Conservation (phyloP, 306 rosid species). For the Carpinus viminea region DNA sequence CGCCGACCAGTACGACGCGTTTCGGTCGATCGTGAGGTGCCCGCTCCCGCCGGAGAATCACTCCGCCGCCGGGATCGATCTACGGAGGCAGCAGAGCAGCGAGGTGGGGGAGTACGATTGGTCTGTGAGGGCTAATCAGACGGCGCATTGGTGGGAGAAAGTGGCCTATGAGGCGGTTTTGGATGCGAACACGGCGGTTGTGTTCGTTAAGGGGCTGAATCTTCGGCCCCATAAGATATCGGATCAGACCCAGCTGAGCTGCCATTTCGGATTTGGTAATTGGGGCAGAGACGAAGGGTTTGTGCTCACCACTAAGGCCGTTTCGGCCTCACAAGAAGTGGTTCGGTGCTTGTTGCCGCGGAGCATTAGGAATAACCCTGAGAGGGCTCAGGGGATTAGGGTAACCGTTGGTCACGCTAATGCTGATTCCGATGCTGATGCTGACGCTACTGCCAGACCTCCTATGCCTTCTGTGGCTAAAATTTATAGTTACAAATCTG, state of each 20-base stretch:
- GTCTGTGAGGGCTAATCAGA: constrained; percentile 33
- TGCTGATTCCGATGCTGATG: constrained; percentile 33
- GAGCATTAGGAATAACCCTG: constrained; percentile 41
- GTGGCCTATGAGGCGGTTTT: constrained; percentile 79
- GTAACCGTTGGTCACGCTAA: constrained; percentile 52
- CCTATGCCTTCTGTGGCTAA: constrained; percentile 70
- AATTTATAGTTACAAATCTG: constrained; percentile 26
- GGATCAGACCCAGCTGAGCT: constrained; percentile 64
- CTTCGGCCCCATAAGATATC: constrained; percentile 78
- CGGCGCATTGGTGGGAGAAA: constrained; percentile 56
- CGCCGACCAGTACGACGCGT: constrained; percentile 53
- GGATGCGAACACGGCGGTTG: constrained; percentile 69
- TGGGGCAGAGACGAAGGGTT: constrained; percentile 31
- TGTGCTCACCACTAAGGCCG: constrained; percentile 49
- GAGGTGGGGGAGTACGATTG: constrained; percentile 31
- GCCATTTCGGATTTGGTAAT: constrained; percentile 60
- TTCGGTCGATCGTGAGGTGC: constrained; percentile 71
- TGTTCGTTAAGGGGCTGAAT: constrained; percentile 83
- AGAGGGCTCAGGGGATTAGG: constrained; percentile 54
- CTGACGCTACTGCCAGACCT: background rate
- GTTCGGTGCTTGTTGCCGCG: constrained; percentile 77
- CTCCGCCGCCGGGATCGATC: constrained; percentile 46
- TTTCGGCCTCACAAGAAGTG: constrained; percentile 83
- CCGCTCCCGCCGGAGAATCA: constrained; percentile 54
- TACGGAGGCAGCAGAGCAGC: constrained; percentile 44